These are phyloP conservation scores for Amaranthus hypochondriacus DNA, from an alignment of 148 eudicot genomes.

Conservation along the genomic window DNA sequence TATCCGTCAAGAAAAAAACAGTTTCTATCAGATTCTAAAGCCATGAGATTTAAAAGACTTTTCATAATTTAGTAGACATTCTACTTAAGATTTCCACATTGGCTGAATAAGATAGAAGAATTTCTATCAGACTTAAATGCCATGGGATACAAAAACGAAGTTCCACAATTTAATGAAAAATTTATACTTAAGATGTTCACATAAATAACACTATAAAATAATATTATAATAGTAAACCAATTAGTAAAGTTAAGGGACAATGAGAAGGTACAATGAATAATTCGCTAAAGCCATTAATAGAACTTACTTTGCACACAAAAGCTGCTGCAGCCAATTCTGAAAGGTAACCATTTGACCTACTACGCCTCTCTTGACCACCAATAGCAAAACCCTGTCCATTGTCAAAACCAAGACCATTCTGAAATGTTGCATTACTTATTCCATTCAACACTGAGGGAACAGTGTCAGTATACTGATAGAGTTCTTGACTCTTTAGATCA, in stretches of 20 bases:
- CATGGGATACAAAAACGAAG: too few relatives aligned
- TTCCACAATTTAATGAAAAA: too few relatives aligned
- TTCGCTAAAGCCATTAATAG: neutral
- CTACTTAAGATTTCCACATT: too few relatives aligned
- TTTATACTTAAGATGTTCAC: too few relatives aligned
- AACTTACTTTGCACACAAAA: conserved; percentile 94
- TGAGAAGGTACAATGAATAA: neutral
- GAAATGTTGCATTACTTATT: conserved; percentile 57
- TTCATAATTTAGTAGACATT: too few relatives aligned
- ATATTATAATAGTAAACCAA: neutral
- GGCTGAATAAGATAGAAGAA: too few relatives aligned
- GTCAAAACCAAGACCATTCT: conserved; percentile 95
- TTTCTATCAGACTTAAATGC: too few relatives aligned
- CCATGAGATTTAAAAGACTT: too few relatives aligned
- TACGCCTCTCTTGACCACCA: conserved; percentile 87
- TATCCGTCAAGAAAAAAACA: too few relatives aligned
- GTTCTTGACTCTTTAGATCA: conserved; percentile 38
- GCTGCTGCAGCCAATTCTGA: conserved; percentile 99
- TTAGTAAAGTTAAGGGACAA: neutral
- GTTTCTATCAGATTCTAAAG: too few relatives aligned
- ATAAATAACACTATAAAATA: too few relatives aligned
- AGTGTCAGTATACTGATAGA: conserved; percentile 36
- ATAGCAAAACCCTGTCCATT: conserved; percentile 96
- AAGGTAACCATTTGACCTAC: conserved; percentile 73
- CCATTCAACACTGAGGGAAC: conserved; percentile 34